Evolutionary conservation across 2,329 filamentous ascomycete species (phyloP), one percentile per base, ranked within the genome.

Genomic region (Diaporthe ilicicola): DNA sequence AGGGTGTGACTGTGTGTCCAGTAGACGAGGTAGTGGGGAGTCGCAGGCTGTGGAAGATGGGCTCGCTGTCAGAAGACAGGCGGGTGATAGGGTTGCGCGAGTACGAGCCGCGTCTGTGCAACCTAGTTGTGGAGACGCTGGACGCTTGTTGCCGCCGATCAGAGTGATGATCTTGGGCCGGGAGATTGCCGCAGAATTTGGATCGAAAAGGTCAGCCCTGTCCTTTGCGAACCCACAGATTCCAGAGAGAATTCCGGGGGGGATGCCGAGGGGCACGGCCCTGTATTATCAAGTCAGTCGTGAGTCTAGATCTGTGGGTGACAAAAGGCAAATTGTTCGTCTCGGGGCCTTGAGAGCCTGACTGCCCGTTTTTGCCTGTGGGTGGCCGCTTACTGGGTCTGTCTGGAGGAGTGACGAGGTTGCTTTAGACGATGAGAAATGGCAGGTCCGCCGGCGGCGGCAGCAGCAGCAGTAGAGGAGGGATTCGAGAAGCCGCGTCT

Each of bases 51-150:
- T n/a, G 27, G 42, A 32, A 50, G 59, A 54, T 46, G 17, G 34
- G 24, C 37, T 51, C 7, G 44, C 42, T 69, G 50, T 61, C 64
- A 42, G 64, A 53, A 46, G 56, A 46, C 44, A 39, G 51, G 22
- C 32, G 34, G 64, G 48, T 64, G 48, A 44, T 46, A 70, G 56
- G 22, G 56, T 69, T 29, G 46, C 32, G 32, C 54, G 51, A 53
- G 51, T 56, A 42, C 50, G 48, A 70, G 64, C 69, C 51, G 56
- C 34, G 44, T 48, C 27, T 56, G 69, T 73, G 66, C 56, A 48
- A 73, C 55, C 37, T 53, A 42, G 27, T n/a, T 39, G 71, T 53
- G 59, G 51, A 64, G 44, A 42, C 34, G 13, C 24, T 67, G 44
- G 42, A 37, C 44, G 37, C 32, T 62, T 24, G 27, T 24, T 62